Conservation (phyloP, 2,329 filamentous ascomycete genomes). For the Emmonsiellopsis sp. region DNA sequence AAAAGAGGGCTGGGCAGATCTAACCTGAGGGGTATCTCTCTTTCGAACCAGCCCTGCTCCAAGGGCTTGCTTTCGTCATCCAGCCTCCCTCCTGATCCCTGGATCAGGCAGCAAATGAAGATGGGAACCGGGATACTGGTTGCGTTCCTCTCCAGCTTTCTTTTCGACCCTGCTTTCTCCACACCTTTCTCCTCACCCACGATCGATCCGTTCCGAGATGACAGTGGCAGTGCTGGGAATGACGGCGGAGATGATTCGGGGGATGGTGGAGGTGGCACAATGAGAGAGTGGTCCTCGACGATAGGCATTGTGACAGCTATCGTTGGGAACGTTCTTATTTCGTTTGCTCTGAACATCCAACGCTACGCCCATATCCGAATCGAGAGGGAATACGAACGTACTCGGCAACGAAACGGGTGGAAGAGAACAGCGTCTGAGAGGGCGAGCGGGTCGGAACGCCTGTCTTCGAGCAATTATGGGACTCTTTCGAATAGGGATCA, state of each 20-base stretch:
- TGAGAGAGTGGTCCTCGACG: slow-evolving; percentile 54
- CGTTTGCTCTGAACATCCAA: slow-evolving; percentile 90
- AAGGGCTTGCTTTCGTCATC: neutral
- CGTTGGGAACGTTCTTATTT: slow-evolving; percentile 85
- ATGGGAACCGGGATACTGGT: slow-evolving; percentile 1
- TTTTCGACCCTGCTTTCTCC: slow-evolving; percentile 3
- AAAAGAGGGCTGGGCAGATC: neutral
- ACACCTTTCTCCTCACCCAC: neutral
- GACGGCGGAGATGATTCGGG: neutral
- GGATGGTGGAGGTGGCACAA: slow-evolving; percentile 4
- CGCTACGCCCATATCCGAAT: slow-evolving; percentile 87
- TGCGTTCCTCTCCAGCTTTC: slow-evolving; percentile 2
- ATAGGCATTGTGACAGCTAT: slow-evolving; percentile 94
- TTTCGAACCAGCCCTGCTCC: neutral
- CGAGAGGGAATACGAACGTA: slow-evolving; percentile 56
- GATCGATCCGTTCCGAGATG: neutral
- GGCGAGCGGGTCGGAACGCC: neutral
- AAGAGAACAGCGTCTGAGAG: slow-evolving; percentile 31
- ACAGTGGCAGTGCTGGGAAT: neutral
- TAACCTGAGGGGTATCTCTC: neutral
- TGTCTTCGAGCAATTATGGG: slow-evolving; percentile 32
- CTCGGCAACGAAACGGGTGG: slow-evolving; percentile 45
- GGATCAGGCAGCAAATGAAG: neutral
- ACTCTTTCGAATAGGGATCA: slow-evolving; percentile 18
- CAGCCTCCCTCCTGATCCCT: neutral